Percentiles rank a stretch among this genome's conserved stretches.
These are phyloP conservation scores for Stentor coeruleus DNA, from an alignment of 73 alveolate genomes.

Conservation along the genomic window DNA sequence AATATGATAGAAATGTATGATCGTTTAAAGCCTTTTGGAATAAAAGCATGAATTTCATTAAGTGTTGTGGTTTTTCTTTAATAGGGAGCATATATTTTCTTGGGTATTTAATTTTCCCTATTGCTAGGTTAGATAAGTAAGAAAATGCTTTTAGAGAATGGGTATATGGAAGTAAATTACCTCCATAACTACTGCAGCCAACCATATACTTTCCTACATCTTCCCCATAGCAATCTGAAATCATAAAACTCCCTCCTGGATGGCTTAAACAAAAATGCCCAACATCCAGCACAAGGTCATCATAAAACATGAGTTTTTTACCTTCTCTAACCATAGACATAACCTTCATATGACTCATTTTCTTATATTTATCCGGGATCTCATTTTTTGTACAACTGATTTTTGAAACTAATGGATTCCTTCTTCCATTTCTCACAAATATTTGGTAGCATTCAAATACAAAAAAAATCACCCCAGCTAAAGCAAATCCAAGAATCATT, in stretches of 20 bases:
- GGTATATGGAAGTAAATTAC: background rate
- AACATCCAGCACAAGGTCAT: background rate
- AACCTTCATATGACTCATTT: background rate
- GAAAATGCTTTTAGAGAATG: background rate
- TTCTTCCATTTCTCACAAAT: background rate
- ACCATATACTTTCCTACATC: constrained; percentile 19
- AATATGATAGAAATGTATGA: background rate
- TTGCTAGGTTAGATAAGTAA: background rate
- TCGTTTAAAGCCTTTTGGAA: too few relatives aligned
- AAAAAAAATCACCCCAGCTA: background rate
- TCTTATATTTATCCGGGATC: background rate
- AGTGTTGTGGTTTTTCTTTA: too few relatives aligned
- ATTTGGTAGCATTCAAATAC: background rate
- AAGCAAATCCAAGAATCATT: background rate
- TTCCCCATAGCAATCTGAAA: background rate
- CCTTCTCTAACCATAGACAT: background rate
- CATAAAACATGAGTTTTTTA: background rate
- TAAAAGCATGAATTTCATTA: too few relatives aligned
- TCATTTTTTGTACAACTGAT: background rate
- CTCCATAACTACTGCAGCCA: constrained; percentile 19
- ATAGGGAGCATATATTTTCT: too few relatives aligned
- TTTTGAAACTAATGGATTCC: background rate
- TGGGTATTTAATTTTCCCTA: too few relatives aligned
- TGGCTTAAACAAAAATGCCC: background rate
- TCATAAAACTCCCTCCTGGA: constrained; percentile 16